Evolutionary conservation across 2,329 filamentous ascomycete genomes (phyloP), one percentile per base, ranked within the genome.

Genomic region (Pseudogymnoascus verrucosus): DNA sequence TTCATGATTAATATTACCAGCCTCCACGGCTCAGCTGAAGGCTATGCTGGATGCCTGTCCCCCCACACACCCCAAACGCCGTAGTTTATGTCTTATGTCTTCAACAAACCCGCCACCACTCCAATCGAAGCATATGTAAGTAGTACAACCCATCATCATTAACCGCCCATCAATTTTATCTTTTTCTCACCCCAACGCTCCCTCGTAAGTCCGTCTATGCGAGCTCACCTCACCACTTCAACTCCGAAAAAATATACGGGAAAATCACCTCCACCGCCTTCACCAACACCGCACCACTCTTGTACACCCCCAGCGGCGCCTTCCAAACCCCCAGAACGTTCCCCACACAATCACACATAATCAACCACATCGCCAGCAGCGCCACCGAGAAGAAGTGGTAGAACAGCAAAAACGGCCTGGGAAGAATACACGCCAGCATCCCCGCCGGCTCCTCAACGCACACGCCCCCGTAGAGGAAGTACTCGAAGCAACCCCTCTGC

Each of bases 321-420:
- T 84, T 84, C 76, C 79, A 80, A 16, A 85, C 70, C 67, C 84
- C 74, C 74, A 70, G 57, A 1, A 80, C 69, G 66, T 82, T 74
- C 72, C 81, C 72, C 72, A 81, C 79, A 67, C 87, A 76, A 11
- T 74, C 68, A 12, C 62, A 34, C 68, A 69, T 62, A 69, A 68
- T 70, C 69, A 87, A 72, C 89, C 90, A 96, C 68, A 98, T 91
- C 26, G 89, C 87, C 68, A 96, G 84, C 69, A 98, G 86, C 2
- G 95, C 95, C 34, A 99, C 95, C 28, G 87, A 85, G 78, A 97
- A 99, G 79, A 99, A 99, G 77, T 99, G 95, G 74, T 89, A 90
- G 69, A 95, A 87, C 40, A 99, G 85, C 40, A 92, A 83, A 61
- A 87, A 76, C 0, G 95, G 95, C 62, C 87, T 84, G 60, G 87